phyloP scores from a whole-genome alignment of 2,329 filamentous ascomycete species.

The Aphanocladium album region DNA sequence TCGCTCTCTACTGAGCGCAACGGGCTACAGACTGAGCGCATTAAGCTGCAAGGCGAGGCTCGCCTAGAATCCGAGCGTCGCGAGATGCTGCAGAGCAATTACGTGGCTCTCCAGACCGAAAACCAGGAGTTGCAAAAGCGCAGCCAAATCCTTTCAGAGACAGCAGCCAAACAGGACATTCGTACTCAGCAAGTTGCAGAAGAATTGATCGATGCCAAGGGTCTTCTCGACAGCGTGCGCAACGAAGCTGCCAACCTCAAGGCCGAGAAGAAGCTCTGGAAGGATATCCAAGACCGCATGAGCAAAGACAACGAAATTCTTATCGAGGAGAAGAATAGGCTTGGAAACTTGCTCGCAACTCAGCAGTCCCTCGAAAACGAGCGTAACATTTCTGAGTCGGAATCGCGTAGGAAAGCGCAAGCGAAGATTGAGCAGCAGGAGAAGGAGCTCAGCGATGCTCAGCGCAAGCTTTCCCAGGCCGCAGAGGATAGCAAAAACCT shows the following conservation, averaged over 20 bases:
- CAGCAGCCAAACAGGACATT: conserved; percentile 83
- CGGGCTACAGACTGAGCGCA: conserved; percentile 74
- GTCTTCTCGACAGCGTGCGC: conserved; percentile 77
- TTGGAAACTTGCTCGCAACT: conserved; percentile 77
- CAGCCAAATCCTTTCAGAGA: conserved; percentile 69
- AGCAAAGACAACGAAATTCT: conserved; percentile 83
- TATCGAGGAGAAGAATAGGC: conserved; percentile 74
- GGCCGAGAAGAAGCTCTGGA: conserved; percentile 91
- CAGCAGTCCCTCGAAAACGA: conserved; percentile 90
- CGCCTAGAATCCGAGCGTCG: conserved; percentile 77
- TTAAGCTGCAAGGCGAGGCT: conserved; percentile 74
- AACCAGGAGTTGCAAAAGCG: conserved; percentile 84
- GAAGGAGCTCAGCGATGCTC: conserved; percentile 68
- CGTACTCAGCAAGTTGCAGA: conserved; percentile 88
- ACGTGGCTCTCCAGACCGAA: conserved; percentile 74
- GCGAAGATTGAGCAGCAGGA: conserved; percentile 73
- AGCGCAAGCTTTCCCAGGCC: conserved; percentile 79
- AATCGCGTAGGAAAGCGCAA: conserved; percentile 75
- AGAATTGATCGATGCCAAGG: conserved; percentile 82
- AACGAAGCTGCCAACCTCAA: conserved; percentile 91
- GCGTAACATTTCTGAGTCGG: conserved; percentile 76
- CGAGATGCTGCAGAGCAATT: conserved; percentile 86
- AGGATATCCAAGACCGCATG: conserved; percentile 83
- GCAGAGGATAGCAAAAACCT: conserved; percentile 79
- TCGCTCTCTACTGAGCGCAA: conserved; percentile 77